Evolutionary conservation across 768 basidiomycete genomes (phyloP).

Genomic region (Trametes elegans): DNA sequence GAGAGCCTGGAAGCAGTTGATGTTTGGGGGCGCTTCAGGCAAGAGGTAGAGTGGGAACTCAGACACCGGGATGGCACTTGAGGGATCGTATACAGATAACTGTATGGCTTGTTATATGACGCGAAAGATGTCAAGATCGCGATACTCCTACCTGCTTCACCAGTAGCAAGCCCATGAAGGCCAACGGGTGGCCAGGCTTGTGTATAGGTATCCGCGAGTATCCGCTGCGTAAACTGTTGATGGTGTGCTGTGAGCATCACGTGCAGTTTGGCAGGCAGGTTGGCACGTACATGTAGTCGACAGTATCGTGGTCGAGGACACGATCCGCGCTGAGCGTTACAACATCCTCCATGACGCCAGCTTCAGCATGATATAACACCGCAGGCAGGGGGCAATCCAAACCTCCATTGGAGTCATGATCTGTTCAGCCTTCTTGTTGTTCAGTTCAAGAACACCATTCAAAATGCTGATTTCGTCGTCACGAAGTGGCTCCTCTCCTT

Average conservation of each 20-base stretch:
- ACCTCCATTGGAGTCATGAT: constrained; percentile 61
- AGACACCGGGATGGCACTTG: constrained; percentile 70
- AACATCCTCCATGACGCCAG: too few species aligned
- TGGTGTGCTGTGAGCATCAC: not conserved
- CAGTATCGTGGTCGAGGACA: constrained; percentile 71
- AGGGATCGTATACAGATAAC: constrained; percentile 88
- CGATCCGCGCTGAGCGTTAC: constrained; percentile 77
- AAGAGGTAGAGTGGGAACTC: constrained; percentile 77
- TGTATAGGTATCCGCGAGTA: constrained; percentile 94
- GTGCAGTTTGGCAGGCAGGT: not conserved
- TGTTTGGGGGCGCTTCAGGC: constrained; percentile 84
- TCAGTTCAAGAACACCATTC: constrained; percentile 77
- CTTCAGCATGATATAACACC: too few species aligned
- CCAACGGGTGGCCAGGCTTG: constrained; percentile 58
- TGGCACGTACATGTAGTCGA: constrained; percentile 71
- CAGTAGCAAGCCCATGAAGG: constrained; percentile 80
- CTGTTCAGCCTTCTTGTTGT: constrained; percentile 59
- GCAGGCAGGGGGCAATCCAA: not conserved
- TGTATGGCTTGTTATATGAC: constrained; percentile 28
- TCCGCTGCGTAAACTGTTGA: constrained; percentile 64
- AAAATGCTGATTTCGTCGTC: constrained; percentile 83
- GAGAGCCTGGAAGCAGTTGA: constrained; percentile 93
- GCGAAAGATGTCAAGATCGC: not conserved
- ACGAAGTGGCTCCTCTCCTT: constrained; percentile 71
- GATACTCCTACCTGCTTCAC: constrained; percentile 63